Evolutionary conservation across 495 filamentous ascomycete genomes (phyloP).

Genomic region (Aspergillus campestris): DNA sequence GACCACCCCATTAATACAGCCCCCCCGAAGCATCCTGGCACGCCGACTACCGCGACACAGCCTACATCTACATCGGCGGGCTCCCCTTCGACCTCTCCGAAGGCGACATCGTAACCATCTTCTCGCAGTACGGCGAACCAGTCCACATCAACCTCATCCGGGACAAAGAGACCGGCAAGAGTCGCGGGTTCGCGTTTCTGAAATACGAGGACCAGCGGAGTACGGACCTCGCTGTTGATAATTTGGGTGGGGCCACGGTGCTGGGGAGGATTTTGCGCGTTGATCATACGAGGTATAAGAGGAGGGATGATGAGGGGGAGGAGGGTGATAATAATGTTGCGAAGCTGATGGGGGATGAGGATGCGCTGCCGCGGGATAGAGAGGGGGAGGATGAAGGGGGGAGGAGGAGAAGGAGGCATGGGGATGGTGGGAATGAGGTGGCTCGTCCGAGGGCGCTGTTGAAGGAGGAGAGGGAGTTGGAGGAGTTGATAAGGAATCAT

Average conservation of each 20-base stretch:
- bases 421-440: constrained; percentile 26
- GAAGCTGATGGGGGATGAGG: constrained; percentile 26
- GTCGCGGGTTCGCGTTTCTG: constrained; percentile 85
- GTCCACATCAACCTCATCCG: constrained; percentile 82
- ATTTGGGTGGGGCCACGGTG: constrained; percentile 78
- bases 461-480: constrained; percentile 69
- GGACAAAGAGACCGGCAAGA: constrained; percentile 94
- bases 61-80: constrained; percentile 93
- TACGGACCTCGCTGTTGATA: constrained; percentile 92
- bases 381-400: constrained; percentile 26
- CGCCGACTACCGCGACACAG: constrained; percentile 92
- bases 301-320: constrained; percentile 75
- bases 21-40: constrained; percentile 90
- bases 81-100: constrained; percentile 91
- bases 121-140: constrained; percentile 94
- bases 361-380: constrained; percentile 13
- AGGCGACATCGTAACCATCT: constrained; percentile 92
- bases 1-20: constrained; percentile 25
- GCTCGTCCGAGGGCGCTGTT: constrained; percentile 37
- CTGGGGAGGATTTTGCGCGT: constrained; percentile 75
- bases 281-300: constrained; percentile 87
- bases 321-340: constrained; percentile 51
- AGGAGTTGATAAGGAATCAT: constrained; percentile 63
- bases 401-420: constrained; percentile 37
- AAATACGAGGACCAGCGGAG: constrained; percentile 99